phyloP scores from a whole-genome alignment of 1,284 basidiomycete genomes.

The Ganoderma lucidum region DNA sequence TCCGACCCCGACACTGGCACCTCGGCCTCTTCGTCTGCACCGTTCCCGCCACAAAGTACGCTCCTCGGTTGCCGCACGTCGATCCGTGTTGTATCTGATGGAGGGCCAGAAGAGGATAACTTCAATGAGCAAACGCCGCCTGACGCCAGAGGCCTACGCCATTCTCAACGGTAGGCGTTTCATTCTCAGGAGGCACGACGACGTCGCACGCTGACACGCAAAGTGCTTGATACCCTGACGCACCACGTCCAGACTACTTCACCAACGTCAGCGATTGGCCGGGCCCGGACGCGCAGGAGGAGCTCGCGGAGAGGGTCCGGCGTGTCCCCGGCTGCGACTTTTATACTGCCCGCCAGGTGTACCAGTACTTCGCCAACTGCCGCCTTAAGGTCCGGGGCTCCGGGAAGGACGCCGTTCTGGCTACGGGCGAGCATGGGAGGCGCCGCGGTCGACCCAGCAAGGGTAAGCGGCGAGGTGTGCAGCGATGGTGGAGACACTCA shows the following conservation, averaged over 20 bases:
- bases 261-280: background rate
- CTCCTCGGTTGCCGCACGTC: background rate
- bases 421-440: background rate
- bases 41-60: background rate
- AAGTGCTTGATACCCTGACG: background rate
- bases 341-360: constrained; percentile 7
- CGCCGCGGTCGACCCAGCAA: background rate
- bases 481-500: no score
- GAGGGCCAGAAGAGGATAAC: background rate
- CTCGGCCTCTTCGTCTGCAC: background rate
- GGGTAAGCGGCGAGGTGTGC: background rate
- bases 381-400: background rate
- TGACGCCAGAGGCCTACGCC: background rate
- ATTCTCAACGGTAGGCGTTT: background rate
- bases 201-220: no score
- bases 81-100: background rate
- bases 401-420: background rate
- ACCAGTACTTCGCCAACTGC: constrained; percentile 1
- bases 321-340: background rate
- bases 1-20: background rate
- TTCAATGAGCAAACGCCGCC: background rate
- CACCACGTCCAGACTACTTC: background rate
- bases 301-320: background rate
- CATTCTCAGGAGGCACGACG: no score
- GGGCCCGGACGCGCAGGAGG: background rate